phyloP scores from a whole-genome alignment of 108 stramenopile species.

The Nannochloropsis salina region DNA sequence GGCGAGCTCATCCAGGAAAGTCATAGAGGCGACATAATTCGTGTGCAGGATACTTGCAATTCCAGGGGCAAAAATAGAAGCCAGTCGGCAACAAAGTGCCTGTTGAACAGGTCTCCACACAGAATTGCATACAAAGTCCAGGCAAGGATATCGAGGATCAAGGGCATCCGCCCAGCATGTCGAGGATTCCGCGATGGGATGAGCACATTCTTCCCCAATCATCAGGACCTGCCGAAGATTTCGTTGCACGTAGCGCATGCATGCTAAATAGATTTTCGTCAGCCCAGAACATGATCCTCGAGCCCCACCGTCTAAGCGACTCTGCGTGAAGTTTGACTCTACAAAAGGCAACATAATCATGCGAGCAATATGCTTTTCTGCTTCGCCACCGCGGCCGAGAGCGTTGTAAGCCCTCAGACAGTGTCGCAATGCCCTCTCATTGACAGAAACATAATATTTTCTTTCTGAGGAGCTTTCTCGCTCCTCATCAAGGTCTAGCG shows the following conservation, averaged over 20 bases:
- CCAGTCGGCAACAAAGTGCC: not conserved
- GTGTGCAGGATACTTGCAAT: constrained; percentile 13
- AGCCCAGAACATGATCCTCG: not conserved
- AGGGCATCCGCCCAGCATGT: not conserved
- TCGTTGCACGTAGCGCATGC: not conserved
- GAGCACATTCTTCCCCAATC: not conserved
- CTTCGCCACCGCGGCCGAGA: not conserved
- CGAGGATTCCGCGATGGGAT: not conserved
- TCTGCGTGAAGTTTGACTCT: not conserved
- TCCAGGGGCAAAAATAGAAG: not conserved
- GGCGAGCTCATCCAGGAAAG: constrained; percentile 4
- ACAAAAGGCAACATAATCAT: constrained; percentile 4
- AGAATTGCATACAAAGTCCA: not conserved
- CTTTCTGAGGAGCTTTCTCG: not conserved
- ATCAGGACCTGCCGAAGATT: not conserved
- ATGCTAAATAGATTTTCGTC: not conserved
- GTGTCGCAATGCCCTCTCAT: not conserved
- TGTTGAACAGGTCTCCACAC: not conserved
- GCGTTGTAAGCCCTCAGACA: not conserved
- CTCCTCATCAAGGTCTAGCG: not conserved
- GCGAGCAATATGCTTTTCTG: not conserved
- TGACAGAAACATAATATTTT: not conserved
- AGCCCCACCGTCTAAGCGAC: not conserved
- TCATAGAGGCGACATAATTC: constrained; percentile 7
- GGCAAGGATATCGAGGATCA: too few relatives aligned